Evolutionary conservation across 176 grass and related monocot genomes (phyloP).

Genomic region (Thalia dealbata): DNA sequence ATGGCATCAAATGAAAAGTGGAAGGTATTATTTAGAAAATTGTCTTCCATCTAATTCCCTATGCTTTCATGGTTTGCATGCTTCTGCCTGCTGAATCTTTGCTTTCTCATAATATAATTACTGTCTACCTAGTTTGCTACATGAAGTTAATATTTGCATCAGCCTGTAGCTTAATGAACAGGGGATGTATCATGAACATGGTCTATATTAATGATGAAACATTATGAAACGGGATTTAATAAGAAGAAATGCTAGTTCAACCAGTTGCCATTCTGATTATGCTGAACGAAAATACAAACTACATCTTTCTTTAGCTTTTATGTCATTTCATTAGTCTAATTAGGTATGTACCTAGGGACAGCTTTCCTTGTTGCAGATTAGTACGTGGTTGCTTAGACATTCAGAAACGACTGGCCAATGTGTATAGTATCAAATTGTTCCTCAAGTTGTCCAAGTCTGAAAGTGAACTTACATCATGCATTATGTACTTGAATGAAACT

Average conservation of each 20-base stretch:
- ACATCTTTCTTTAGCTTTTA: no score
- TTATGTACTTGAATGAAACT: background rate
- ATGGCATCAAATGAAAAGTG: conserved; percentile 85
- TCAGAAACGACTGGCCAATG: no score
- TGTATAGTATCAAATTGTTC: no score
- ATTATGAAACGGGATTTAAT: background rate
- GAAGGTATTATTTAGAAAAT: conserved; percentile 46
- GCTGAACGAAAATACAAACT: background rate
- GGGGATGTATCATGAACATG: background rate
- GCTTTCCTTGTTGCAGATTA: no score
- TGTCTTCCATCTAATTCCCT: conserved; percentile 8
- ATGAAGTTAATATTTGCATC: background rate
- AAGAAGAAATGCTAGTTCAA: background rate
- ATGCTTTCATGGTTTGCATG: conserved; percentile 11
- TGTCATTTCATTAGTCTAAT: background rate
- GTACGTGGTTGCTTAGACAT: no score
- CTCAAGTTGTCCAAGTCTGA: no score
- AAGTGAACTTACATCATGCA: background rate
- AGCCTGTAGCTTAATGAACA: background rate
- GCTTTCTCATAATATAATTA: background rate
- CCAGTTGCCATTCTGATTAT: background rate
- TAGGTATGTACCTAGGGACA: background rate
- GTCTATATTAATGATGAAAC: background rate
- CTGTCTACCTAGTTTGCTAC: background rate
- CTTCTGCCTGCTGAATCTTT: background rate